Base-by-base conservation (phyloP, 768 basidiomycete species). In the Obba rivulosa region DNA sequence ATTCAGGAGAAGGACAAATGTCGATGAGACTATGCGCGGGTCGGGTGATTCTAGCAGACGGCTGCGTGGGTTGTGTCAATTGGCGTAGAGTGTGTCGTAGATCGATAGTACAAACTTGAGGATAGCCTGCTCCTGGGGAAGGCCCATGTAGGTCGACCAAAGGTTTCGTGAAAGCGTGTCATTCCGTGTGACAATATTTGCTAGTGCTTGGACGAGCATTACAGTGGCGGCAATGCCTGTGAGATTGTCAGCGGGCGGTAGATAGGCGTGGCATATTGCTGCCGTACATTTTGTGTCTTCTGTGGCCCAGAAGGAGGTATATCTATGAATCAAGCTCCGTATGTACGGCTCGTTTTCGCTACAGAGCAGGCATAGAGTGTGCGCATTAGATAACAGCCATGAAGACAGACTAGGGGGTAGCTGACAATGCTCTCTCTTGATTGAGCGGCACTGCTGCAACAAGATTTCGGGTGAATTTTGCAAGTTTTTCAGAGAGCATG, bases 141-240 rank as follows among this genome's bases (percentile, higher is more conserved):
- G 71, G 45, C 72, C 74, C 61, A 90, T 67, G 56, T 85, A 84
- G 1, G 67, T 72, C 31, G 73, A 72, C 87, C 85, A 91, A 25
- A 86, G 65, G 18, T 62, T 71, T n/a, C 70, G 62, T 52, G 77
- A 71, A 39, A 85, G 73, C 8, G 52, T 56, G 36, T 83, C 77
- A 51, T 92, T 88, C 8, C 76, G 75, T 2, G 93, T 91, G 25
- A 94, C 76, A 20, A 92, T 71, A 63, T 96, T 96, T 17, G 91
- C 87, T 23, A 95, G 72, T 3, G 87, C 69, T 63, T 96, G 92
- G 2, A 83, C 72, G 23, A 89, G 68, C 49, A 88, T 74, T 14
- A 87, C 75, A 8, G 85, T 81, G 17, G 77, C 70, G 0, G 74
- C 67, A 46, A 79, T 73, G 49, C 78, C 92, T 94, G 54, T 42